Evolutionary conservation across 1,284 basidiomycete genomes (phyloP), one percentile per base, ranked within the genome.

Genomic region (Apiotrichum domesticum): DNA sequence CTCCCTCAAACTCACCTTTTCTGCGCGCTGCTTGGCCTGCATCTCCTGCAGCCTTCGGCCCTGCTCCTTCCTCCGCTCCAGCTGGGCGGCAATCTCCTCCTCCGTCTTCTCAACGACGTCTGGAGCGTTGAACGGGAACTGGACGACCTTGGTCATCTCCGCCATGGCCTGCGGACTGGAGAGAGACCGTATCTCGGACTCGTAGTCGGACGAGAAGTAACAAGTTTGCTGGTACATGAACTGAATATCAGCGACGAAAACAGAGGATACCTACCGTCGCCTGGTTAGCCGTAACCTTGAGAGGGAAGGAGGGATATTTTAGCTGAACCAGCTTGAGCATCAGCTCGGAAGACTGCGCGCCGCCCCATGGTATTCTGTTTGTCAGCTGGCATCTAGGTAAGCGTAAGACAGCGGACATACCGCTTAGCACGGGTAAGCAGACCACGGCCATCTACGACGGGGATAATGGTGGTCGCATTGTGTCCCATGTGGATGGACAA

Each of bases 211-310:
- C 0, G 92, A 83, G 66, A 95, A 88, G 73, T 88, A 87, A 74
- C 90, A 94, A 64, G 91, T 86, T 56, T 86, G 88, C 63, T 88
- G 88, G 40, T 91, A 79, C 84, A 98, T 91, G 84, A 89, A 91
- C 87, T 95, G 66, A 10, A 29, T 3, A 55, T 65, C 46, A 58
- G 57, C 45, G 6, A 9, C 6, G n/a, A 43, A n/a, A 41, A 4
- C 43, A 13, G 0, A 81, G 83, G 5, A 46, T 9, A 64, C 77
- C 57, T 59, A 81, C 81, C 0, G 79, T 79, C 4, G 82, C 79
- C 67, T 85, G 83, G 40, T 73, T 71, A 4, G 71, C 63, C 0
- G 81, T 80, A 45, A 85, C 79, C 40, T 80, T 78, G 11, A 79
- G 74, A 0, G 83, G 83, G 65, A 98, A 98, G 45, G 82, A 87